A percentile compares a stretch with the other conserved stretches of the same genome.
phyloP scores from a whole-genome alignment of 2,329 filamentous ascomycete species.

The Colletotrichum liriopes region DNA sequence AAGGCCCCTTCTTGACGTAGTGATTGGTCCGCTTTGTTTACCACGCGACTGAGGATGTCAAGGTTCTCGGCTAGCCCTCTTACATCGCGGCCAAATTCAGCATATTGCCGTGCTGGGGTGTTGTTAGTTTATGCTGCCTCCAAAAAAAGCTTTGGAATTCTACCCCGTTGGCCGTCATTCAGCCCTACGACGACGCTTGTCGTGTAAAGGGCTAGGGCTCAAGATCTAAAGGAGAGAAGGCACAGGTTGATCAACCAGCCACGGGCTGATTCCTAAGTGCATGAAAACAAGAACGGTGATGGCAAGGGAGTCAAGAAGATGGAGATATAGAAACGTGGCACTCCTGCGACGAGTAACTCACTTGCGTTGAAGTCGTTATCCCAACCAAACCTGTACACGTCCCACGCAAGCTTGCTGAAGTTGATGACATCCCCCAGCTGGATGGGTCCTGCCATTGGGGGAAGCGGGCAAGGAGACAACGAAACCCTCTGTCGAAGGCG shows the following conservation, averaged over 20 bases:
- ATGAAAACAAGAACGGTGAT: background rate
- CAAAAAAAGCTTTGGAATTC: background rate
- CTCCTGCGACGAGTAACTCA: conserved; percentile 44
- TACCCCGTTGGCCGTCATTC: background rate
- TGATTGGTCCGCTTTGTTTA: conserved; percentile 48
- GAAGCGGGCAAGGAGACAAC: background rate
- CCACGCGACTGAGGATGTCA: conserved; percentile 50
- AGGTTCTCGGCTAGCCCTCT: conserved; percentile 51
- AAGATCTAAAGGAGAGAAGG: background rate
- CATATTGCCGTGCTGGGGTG: conserved; percentile 50
- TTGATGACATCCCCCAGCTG: conserved; percentile 52
- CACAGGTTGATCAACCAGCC: conserved; percentile 1
- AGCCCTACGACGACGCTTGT: conserved; percentile 11
- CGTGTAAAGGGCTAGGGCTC: conserved; percentile 2
- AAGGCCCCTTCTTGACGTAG: conserved; percentile 46
- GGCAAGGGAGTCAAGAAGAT: background rate
- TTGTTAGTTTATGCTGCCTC: conserved; percentile 13
- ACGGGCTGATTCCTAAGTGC: background rate
- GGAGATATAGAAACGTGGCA: background rate
- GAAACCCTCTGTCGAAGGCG: conserved; percentile 15
- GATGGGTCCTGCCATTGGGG: conserved; percentile 41
- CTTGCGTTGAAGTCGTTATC: conserved; percentile 52
- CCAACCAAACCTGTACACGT: conserved; percentile 53
- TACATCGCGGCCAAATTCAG: conserved; percentile 53
- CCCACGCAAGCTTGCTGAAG: conserved; percentile 52